phyloP scores from a whole-genome alignment of 225 moss, liverwort and hornwort genomes.

The Bryum argenteum region DNA sequence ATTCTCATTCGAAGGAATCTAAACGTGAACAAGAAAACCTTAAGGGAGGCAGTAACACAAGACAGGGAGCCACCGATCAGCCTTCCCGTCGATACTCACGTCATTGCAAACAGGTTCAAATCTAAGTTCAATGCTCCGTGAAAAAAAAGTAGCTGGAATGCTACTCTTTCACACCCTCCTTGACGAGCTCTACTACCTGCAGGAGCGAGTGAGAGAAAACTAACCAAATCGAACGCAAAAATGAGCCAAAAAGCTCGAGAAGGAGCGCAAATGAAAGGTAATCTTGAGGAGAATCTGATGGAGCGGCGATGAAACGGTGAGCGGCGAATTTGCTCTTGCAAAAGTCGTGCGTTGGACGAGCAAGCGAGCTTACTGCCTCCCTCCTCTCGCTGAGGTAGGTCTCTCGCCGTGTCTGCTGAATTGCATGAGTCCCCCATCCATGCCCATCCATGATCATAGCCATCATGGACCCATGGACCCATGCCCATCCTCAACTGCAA shows the following conservation, averaged over 20 bases:
- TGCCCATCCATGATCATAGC: slow-evolving; percentile 14
- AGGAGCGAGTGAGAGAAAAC: background rate
- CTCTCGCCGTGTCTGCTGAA: slow-evolving; percentile 60
- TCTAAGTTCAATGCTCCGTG: background rate
- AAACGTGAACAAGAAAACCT: slow-evolving; percentile 10
- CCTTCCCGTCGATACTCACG: slow-evolving; percentile 11
- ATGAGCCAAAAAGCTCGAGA: slow-evolving; percentile 20
- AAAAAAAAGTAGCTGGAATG: slow-evolving; percentile 24
- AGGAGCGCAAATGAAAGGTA: slow-evolving; percentile 16
- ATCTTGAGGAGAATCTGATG: background rate
- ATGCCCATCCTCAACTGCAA: too few relatives aligned
- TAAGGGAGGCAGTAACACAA: slow-evolving; percentile 10
- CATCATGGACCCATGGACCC: background rate
- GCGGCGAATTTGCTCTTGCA: slow-evolving; percentile 4
- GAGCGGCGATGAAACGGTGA: background rate
- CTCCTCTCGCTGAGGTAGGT: slow-evolving; percentile 32
- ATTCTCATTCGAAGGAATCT: background rate
- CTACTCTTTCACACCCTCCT: background rate
- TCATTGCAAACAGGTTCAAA: background rate
- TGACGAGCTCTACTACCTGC: slow-evolving; percentile 23
- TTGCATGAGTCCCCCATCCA: slow-evolving; percentile 31
- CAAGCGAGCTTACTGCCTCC: slow-evolving; percentile 12
- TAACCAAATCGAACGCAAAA: slow-evolving; percentile 22
- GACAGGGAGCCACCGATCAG: slow-evolving; percentile 25
- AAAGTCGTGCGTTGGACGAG: background rate